Conservation (phyloP, 345 rosid species). For the Sonneratia alba region DNA sequence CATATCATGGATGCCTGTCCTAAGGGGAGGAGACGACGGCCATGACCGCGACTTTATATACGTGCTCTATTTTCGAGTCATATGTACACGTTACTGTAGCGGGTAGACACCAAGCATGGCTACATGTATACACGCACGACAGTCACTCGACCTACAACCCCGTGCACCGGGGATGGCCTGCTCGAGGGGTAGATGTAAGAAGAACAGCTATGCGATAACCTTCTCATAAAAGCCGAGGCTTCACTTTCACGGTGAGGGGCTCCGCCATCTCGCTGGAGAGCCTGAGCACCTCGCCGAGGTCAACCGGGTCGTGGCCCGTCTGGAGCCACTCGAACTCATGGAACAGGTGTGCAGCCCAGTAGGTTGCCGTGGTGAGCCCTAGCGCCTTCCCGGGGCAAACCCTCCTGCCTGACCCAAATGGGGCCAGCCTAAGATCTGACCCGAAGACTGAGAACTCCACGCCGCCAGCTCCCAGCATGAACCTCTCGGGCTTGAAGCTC, state of each 20-base stretch:
- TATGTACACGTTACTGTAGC: neutral
- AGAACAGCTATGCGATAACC: neutral
- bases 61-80: neutral
- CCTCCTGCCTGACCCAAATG: conserved; percentile 51
- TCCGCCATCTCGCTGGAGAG: conserved; percentile 46
- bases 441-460: conserved; percentile 31
- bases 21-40: no score
- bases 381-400: conserved; percentile 41
- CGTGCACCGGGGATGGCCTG: no score
- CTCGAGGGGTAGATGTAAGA: no score
- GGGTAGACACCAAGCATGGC: no score
- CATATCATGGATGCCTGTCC: no score
- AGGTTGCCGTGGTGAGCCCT: conserved; percentile 34
- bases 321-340: conserved; percentile 39
- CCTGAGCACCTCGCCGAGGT: conserved; percentile 31
- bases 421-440: conserved; percentile 41
- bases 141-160: no score
- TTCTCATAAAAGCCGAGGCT: conserved; percentile 15
- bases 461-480: conserved; percentile 9
- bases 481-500: conserved; percentile 34
- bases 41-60: neutral
- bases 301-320: conserved; percentile 23
- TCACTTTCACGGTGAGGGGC: conserved; percentile 28
- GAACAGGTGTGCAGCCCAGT: conserved; percentile 33
- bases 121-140: no score